Base-by-base conservation (phyloP, 2,329 filamentous ascomycete species). In the Scorias spongiosa region DNA sequence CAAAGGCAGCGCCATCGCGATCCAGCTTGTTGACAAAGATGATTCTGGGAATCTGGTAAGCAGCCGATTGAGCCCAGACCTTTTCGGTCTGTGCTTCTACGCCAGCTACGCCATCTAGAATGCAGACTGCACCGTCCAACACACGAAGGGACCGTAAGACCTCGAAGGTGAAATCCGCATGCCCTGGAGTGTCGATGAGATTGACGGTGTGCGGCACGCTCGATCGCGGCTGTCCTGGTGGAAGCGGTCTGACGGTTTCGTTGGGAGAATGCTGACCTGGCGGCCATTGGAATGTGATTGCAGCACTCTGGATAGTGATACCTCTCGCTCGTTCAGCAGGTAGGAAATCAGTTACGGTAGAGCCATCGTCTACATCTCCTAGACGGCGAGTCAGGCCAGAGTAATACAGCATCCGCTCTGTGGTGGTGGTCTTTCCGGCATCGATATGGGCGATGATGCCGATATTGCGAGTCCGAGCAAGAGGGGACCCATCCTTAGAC, bases 381-480 rank as follows among this genome's bases (percentile, higher is more conserved):
- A 95, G 78, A 62, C 88, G 74, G 51, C 84, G 74, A 9, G 88
- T 93, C 49, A 88, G 80, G 41, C 91, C 89, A 60, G 86, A 93
- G 58, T 95, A 94, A 60, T 87, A 96, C 57, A 98, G 81, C 89
- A 96, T 96, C 46, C 91, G 87, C 76, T 98, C 91, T 2, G 91
- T 96, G 0, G 91, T 98, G 0, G 91, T 96, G 1, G 91, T 98
- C 70, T 98, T 98, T 8, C 91, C 91, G 45, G 91, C 91, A 78
- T 96, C 91, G 51, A 98, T 94, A 63, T 98, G 91, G 47, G 91
- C 91, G 62, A 98, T 95, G 53, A 98, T 96, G 48, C 91, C 91
- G 60, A 98, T 95, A 59, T 98, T 98, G 54, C 89, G 75, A 42
- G 88, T 91, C 54, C 76, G 44, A 9, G 12, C 9, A 36, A 36